Conservation (phyloP, 768 basidiomycete species). For the Calocybe indica region DNA sequence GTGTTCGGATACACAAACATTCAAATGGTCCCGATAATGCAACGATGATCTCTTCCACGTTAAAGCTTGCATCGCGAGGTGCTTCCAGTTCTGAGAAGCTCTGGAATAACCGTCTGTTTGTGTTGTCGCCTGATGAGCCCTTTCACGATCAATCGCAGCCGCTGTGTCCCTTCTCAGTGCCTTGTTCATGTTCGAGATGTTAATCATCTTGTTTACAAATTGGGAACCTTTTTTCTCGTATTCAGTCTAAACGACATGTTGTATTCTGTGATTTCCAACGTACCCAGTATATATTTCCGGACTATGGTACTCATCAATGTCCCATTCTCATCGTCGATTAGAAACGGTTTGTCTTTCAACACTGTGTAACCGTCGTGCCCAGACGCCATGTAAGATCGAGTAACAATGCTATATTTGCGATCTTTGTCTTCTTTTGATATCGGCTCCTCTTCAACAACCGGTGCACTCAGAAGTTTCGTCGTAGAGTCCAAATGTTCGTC, state of each 20-base stretch:
- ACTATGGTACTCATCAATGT: constrained; percentile 74
- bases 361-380: constrained; percentile 80
- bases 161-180: constrained; percentile 39
- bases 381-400: constrained; percentile 80
- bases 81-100: constrained; percentile 42
- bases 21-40: constrained; percentile 56
- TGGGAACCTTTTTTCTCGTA: constrained; percentile 46
- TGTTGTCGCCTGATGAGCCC: constrained; percentile 25
- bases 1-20: constrained; percentile 59
- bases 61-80: constrained; percentile 1
- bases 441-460: constrained; percentile 36
- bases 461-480: constrained; percentile 1
- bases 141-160: constrained; percentile 41
- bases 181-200: constrained; percentile 22
- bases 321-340: constrained; percentile 83
- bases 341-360: constrained; percentile 56
- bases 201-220: constrained; percentile 63
- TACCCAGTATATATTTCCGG: constrained; percentile 80
- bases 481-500: not conserved
- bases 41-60: not conserved
- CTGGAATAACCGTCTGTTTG: constrained; percentile 18
- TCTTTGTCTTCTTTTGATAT: constrained; percentile 49
- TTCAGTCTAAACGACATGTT: not conserved
- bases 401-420: constrained; percentile 71
- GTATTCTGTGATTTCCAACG: constrained; percentile 1